Base-by-base conservation (phyloP, 352 stramenopile species). In the Globisporangium canariense region DNA sequence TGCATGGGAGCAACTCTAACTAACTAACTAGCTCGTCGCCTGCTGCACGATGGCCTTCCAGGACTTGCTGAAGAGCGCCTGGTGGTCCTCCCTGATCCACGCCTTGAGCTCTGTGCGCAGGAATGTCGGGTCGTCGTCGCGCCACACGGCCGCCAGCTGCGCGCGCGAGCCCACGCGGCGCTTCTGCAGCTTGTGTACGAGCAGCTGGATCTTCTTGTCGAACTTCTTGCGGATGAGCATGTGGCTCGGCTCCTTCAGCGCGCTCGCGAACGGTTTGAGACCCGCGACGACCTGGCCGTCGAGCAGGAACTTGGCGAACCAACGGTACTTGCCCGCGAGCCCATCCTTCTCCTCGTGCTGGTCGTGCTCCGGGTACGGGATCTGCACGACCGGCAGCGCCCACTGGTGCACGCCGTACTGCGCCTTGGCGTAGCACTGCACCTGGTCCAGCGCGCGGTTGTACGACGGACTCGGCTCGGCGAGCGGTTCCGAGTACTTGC, bases 231-330 rank as follows among this genome's bases (percentile, higher is more conserved):
- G 84, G 59, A 93, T 87, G 28, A 93, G 53, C 64, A 84, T 83
- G 64, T 98, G 98, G 67, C 97, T 98, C 67, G 96, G 93, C 57
- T 99, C 94, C 63, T 83, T 97, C 25, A 97, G 83, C 5, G 88
- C 91, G 55, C 70, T 96, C 52, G 90, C 91, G 40, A 90, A 93
- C 28, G 93, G 83, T 61, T 95, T 89, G 53, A 96, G 69, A 34
- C 74, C 78, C 0, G 74, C 32, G 10, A 93, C 46, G 3, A 92
- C 75, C 14, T 86, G 69, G 0, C 86, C 84, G 52, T 94, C 84
- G 34, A 96, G 71, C 51, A 96, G 50, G 18, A 88, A 91, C 65
- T 93, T 93, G 47, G 84, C 88, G 53, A 96, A 94, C 84, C 85
- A 94, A 20, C 88, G 81, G 55, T 86, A 88, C 50, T 83, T 88